Evolutionary conservation across 2,329 filamentous ascomycete genomes (phyloP).

Genomic region (Phaeosphaeriaceae sp.): DNA sequence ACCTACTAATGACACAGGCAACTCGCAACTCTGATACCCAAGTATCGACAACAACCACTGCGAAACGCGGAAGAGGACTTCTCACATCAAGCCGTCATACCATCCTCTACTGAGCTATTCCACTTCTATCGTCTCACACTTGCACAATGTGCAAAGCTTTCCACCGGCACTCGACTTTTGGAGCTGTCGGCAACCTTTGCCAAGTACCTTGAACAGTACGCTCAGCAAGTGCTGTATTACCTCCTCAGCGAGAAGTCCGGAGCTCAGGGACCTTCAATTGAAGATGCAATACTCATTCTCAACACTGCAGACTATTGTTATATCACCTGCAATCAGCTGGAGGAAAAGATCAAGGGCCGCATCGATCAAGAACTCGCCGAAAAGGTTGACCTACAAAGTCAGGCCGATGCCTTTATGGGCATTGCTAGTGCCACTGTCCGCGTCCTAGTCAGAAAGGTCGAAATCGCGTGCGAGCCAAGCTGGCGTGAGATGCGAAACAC

Average conservation of each 20-base stretch:
- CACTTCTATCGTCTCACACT: slow-evolving; percentile 94
- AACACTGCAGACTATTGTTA: slow-evolving; percentile 99
- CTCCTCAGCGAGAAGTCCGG: slow-evolving; percentile 68
- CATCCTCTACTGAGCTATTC: slow-evolving; percentile 95
- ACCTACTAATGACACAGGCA: slow-evolving; percentile 56
- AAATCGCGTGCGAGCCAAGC: slow-evolving; percentile 79
- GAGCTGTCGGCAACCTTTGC: slow-evolving; percentile 86
- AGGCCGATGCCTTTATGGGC: slow-evolving; percentile 93
- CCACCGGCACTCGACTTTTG: slow-evolving; percentile 83
- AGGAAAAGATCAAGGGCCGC: slow-evolving; percentile 90
- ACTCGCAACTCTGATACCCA: slow-evolving; percentile 81
- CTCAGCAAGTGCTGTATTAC: slow-evolving; percentile 85
- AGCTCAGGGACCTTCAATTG: slow-evolving; percentile 65
- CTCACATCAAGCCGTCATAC: slow-evolving; percentile 84
- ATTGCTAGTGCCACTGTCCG: slow-evolving; percentile 89
- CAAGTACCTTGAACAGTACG: slow-evolving; percentile 94
- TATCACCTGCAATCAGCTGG: slow-evolving; percentile 87
- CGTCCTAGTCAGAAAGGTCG: slow-evolving; percentile 82
- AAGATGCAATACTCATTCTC: slow-evolving; percentile 84
- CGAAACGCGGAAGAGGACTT: slow-evolving; percentile 90
- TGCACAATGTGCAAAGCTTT: slow-evolving; percentile 94
- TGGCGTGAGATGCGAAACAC: slow-evolving; percentile 99
- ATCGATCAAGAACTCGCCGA: slow-evolving; percentile 80
- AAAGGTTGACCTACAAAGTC: slow-evolving; percentile 85
- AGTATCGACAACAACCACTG: slow-evolving; percentile 83